Conservation (phyloP, 2,329 filamentous ascomycete species). For the Botrytis medusae region DNA sequence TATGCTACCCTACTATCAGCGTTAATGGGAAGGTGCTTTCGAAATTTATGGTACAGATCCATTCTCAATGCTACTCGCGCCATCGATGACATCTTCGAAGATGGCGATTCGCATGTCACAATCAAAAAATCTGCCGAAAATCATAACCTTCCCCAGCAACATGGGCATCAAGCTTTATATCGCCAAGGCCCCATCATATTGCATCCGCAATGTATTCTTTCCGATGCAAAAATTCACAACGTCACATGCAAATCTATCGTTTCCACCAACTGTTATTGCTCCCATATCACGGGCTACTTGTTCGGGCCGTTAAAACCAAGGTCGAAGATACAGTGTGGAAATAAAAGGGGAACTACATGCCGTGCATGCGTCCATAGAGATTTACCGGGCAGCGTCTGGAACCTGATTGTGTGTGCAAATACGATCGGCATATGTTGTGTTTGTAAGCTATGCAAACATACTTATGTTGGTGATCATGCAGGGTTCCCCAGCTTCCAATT, state of each 20-base stretch:
- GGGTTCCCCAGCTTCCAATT: constrained; percentile 3
- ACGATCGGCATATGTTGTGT: background rate
- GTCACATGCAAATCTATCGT: background rate
- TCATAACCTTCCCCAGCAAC: background rate
- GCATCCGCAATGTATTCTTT: background rate
- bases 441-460: background rate
- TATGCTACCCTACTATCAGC: background rate
- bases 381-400: background rate
- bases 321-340: background rate
- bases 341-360: background rate
- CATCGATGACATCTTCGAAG: background rate
- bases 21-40: background rate
- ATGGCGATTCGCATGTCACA: background rate
- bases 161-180: background rate
- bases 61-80: background rate
- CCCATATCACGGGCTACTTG: background rate
- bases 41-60: background rate
- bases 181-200: background rate
- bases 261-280: background rate
- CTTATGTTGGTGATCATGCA: background rate
- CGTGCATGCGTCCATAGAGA: background rate
- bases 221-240: background rate
- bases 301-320: background rate
- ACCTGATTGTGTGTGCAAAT: constrained; percentile 1
- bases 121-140: background rate